A percentile compares a stretch with the other conserved stretches of the same genome.
Evolutionary conservation across 2,329 filamentous ascomycete species (phyloP).

Genomic region (Cercospora zeina): DNA sequence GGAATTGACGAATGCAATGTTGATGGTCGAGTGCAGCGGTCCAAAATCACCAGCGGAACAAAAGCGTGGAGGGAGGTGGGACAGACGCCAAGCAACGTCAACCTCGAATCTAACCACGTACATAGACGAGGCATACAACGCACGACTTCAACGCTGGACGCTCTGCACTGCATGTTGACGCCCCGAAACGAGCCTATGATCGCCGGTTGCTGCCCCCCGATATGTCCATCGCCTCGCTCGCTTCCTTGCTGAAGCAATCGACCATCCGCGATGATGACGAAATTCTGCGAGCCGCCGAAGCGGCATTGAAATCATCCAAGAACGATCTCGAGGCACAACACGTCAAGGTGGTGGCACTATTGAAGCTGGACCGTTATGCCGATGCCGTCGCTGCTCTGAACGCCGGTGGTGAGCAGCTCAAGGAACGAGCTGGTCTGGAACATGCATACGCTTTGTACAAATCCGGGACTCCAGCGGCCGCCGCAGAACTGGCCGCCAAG

Average conservation of each 20-base stretch:
- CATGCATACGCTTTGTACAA: slow-evolving; percentile 85
- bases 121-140: background rate
- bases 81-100: slow-evolving; percentile 1
- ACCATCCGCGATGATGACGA: slow-evolving; percentile 71
- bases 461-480: slow-evolving; percentile 66
- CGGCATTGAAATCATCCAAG: slow-evolving; percentile 59
- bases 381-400: slow-evolving; percentile 71
- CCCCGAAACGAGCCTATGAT: background rate
- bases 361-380: slow-evolving; percentile 80
- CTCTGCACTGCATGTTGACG: background rate
- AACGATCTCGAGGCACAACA: slow-evolving; percentile 62
- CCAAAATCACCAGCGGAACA: background rate
- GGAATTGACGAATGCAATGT: too few relatives aligned
- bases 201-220: background rate
- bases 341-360: slow-evolving; percentile 70
- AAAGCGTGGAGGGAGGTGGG: background rate
- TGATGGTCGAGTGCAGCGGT: too few relatives aligned
- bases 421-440: slow-evolving; percentile 64
- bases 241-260: slow-evolving; percentile 58
- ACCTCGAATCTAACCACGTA: slow-evolving; percentile 7
- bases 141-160: background rate
- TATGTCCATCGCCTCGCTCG: slow-evolving; percentile 42
- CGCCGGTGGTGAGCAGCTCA: slow-evolving; percentile 61
- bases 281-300: slow-evolving; percentile 65
- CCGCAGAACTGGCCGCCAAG: slow-evolving; percentile 54